These are phyloP conservation scores for Pseudisothecium myosuroides DNA, from an alignment of 225 moss, liverwort and hornwort species.

Conservation along the genomic window DNA sequence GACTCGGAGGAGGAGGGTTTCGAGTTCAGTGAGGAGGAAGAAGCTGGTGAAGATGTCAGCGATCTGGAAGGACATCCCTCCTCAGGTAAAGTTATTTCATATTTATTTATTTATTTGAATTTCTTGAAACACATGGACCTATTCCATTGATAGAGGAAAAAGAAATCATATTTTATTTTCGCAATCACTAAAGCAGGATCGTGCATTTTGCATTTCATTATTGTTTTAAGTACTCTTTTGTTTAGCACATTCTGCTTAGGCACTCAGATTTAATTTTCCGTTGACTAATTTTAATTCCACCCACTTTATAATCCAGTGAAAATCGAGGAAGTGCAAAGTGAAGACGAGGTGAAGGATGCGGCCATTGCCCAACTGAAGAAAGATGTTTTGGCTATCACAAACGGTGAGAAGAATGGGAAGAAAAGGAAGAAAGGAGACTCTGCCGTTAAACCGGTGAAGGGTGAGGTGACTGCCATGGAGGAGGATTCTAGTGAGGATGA, in stretches of 20 bases:
- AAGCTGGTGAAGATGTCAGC: constrained; percentile 7
- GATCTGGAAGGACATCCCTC: constrained; percentile 23
- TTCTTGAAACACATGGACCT: too few relatives aligned
- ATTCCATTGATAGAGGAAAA: too few relatives aligned
- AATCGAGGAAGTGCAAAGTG: constrained; percentile 27
- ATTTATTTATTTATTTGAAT: too few relatives aligned
- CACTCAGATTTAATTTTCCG: not conserved
- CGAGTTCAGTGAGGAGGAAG: constrained; percentile 10
- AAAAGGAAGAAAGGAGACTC: constrained; percentile 37
- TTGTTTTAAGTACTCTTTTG: not conserved
- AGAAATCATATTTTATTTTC: not conserved
- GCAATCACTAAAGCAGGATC: too few relatives aligned
- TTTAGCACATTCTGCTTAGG: not conserved
- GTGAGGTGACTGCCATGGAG: constrained; percentile 13
- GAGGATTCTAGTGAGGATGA: constrained; percentile 70
- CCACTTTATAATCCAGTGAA: constrained; percentile 1
- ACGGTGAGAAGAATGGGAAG: constrained; percentile 14
- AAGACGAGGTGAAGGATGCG: not conserved
- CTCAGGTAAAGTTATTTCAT: constrained; percentile 2
- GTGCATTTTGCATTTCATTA: not conserved
- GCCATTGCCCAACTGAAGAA: not conserved
- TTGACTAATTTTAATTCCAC: not conserved
- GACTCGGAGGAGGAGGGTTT: constrained; percentile 45
- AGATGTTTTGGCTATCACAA: not conserved
- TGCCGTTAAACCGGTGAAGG: not conserved